Base-by-base conservation (phyloP, 1,139 yeast species). In the Trichomonascaceae sp. region DNA sequence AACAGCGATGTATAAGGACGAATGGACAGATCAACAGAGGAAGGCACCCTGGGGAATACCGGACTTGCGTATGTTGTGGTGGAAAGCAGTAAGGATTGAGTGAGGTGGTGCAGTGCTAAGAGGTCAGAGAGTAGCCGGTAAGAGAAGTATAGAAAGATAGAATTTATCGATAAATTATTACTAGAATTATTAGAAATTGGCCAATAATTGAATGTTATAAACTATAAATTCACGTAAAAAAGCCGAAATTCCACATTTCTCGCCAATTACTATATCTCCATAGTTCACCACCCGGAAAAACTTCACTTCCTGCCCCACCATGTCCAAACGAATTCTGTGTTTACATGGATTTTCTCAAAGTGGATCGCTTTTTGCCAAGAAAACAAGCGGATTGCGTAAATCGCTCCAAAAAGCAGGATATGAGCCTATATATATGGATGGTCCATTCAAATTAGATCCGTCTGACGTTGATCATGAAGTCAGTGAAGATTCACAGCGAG, bases 361-460 rank as follows among this genome's bases (percentile, higher is more conserved):
- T 61, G 96, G 88, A 6, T 77, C 81, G 46, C 74, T 84, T 12
- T 84, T 90, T 65, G 85, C 93, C 17, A 84, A 82, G 58, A 89
- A 89, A 67, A 81, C 96, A 0, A 81, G 93, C 0, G 96, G 88
- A 2, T 73, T 91, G 18, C 74, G 96, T 55, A 86, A 87, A 64
- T 75, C 84, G 2, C 72, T 90, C 59, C 80, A 83, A 64, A 83
- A 85, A 63, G 74, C 78, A 20, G 83, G 83, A 47, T 80, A 84
- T 60, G 88, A 87, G 64, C 78, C 91, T 30, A 81, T 85, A 12
- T 91, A 86, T 67, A 71, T 89, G 53, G 87, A 87, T 63, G 97
- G 86, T 0, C 96, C 97, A 1, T 71, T 81, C 6, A 70, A 74
- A 36, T 71, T 90, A 46, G 77, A 81, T 1, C 79, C 83, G 8